Evolutionary conservation across 2,329 filamentous ascomycete genomes (phyloP), one percentile per base, ranked within the genome.

Genomic region (Verticillium tricorpus): DNA sequence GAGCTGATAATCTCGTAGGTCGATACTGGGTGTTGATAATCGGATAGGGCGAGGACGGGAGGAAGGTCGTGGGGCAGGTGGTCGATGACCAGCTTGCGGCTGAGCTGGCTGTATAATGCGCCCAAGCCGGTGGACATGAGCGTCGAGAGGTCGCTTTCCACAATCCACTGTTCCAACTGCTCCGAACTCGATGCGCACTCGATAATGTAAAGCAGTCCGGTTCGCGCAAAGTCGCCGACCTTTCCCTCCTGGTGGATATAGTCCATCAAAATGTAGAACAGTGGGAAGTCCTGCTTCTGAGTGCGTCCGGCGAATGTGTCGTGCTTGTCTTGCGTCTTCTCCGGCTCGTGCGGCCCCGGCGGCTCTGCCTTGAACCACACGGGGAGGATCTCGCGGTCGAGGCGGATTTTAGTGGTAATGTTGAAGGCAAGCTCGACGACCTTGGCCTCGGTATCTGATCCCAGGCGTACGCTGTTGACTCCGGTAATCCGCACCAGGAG

Each of bases 211-310:
- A 99, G 82, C 64, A 99, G 75, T 0, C 95, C 95, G 0, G 95
- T 99, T 62, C 95, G 84, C 2, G 95, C 94, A 80, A 99, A 99
- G 75, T 99, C 95, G 14, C 95, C 95, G 19, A 96, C 90, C 61
- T 94, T 89, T 52, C 95, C 95, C 72, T 97, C 94, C 67, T 96
- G 90, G 71, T 99, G 94, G 60, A 99, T 96, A 72, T 97, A 96
- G 73, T 99, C 93, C 72, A 99, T 91, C 67, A 99, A 81, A 50
- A 98, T 85, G 73, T 98, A 98, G 77, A 97, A 98, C 1, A 99
- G 78, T 0, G 95, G 95, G 67, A 99, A 99, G 71, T 98, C 94
- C 67, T 93, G 91, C 73, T 93, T 90, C 71, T 96, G 90, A 6
- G 91, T 95, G 58, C 89, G 86, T 3, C 93, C 93, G 1, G 91